Evolutionary conservation across 164 flowering plant genomes (phyloP).

Genomic region (Stephania cephalantha): DNA sequence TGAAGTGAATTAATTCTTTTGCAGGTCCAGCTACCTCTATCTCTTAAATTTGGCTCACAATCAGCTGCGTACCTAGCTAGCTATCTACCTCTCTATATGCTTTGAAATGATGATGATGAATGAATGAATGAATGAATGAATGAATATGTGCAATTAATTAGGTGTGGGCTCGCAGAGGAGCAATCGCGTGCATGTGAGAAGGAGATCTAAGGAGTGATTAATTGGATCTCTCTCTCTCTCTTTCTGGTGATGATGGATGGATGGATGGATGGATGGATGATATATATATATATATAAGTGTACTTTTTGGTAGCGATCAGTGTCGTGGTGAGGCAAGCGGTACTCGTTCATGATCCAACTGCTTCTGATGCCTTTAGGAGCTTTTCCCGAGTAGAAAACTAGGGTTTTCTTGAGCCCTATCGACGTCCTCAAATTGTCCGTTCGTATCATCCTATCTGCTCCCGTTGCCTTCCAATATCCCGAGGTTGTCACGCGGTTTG

Average conservation of each 20-base stretch:
- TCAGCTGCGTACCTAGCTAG: too few relatives aligned
- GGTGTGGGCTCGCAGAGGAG: not conserved
- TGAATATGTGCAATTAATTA: too few relatives aligned
- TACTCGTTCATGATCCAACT: conserved; percentile 99
- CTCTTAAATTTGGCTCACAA: too few relatives aligned
- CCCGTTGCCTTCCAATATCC: conserved; percentile 99
- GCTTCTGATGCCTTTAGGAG: conserved; percentile 87
- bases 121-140: not conserved
- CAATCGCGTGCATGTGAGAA: too few relatives aligned
- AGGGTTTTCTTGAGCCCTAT: conserved; percentile 96
- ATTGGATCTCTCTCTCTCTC: not conserved
- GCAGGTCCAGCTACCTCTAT: too few relatives aligned
- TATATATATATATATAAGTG: not conserved
- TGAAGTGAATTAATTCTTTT: not conserved
- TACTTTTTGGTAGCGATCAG: conserved; percentile 77
- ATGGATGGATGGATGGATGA: not conserved
- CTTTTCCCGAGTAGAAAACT: conserved; percentile 98
- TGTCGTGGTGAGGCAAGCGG: conserved; percentile 84
- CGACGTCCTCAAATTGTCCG: conserved; percentile 49
- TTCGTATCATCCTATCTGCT: conserved; percentile 85
- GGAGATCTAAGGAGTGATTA: not conserved
- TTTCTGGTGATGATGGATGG: not conserved
- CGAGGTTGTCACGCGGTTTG: conserved; percentile 88
- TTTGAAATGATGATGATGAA: not conserved
- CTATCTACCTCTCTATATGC: too few relatives aligned